Evolutionary conservation across 2,329 filamentous ascomycete species (phyloP).

Genomic region (Dactylellina leptospora): DNA sequence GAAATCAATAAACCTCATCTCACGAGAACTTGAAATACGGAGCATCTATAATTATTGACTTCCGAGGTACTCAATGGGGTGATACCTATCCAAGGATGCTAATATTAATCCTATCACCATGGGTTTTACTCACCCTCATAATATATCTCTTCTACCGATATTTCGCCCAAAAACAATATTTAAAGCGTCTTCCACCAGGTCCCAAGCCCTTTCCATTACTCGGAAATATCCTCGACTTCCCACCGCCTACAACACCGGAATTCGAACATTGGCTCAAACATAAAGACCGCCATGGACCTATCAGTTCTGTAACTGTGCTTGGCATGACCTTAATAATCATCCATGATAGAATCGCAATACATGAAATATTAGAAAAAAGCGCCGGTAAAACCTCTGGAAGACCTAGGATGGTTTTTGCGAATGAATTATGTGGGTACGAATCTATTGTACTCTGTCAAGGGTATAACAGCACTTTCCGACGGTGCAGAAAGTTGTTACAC

Average conservation of each 20-base stretch:
- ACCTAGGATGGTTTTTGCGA: slow-evolving; percentile 57
- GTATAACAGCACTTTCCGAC: slow-evolving; percentile 56
- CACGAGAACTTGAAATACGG: too few species aligned
- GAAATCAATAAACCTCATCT: too few species aligned
- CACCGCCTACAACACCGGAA: slow-evolving; percentile 60
- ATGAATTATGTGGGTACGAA: slow-evolving; percentile 57
- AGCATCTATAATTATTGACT: too few species aligned
- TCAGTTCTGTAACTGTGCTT: slow-evolving; percentile 60
- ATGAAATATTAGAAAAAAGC: slow-evolving; percentile 58
- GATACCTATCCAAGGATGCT: too few species aligned
- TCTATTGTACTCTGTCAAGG: slow-evolving; percentile 53
- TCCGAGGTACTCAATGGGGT: too few species aligned
- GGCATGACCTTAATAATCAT: slow-evolving; percentile 61
- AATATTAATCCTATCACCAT: too few species aligned
- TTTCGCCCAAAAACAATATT: too few species aligned
- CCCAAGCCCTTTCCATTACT: slow-evolving; percentile 64
- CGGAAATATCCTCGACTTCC: slow-evolving; percentile 66
- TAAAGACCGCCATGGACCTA: slow-evolving; percentile 61
- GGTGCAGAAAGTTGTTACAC: slow-evolving; percentile 57
- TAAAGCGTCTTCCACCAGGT: slow-evolving; percentile 64
- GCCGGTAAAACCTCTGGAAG: slow-evolving; percentile 59
- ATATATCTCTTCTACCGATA: too few species aligned
- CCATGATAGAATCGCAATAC: slow-evolving; percentile 58
- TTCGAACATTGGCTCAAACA: slow-evolving; percentile 63
- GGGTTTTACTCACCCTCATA: too few species aligned